Evolutionary conservation across 345 rosid genomes (phyloP), one percentile per base, ranked within the genome.

Genomic region (Eucalyptus marginata): DNA sequence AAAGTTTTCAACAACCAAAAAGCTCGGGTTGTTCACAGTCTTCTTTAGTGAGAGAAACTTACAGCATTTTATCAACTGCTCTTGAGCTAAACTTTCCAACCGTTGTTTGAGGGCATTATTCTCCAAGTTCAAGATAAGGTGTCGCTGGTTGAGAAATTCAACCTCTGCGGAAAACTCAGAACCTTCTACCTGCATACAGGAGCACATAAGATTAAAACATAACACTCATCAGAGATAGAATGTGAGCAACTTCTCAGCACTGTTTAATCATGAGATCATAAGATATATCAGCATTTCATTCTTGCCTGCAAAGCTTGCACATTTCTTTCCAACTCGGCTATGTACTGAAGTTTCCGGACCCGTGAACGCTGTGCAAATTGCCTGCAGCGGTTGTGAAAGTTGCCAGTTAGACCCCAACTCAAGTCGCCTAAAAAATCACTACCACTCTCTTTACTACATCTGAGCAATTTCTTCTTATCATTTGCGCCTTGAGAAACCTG

Each of bases 361-460:
- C 95, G 94, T 58, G 97, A 93, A 49, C 96, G 93, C 87, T 94
- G 95, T 81, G 95, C 95, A 16, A 91, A 92, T 93, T 94, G 97
- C 88, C 97, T 95, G 91, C 87, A 89, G 25, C 12, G 1, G 47
- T 50, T 85, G 59, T 47, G 15, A 54, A 24, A 54, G 31, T 64
- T 62, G 46, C 40, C 47, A 88, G 44, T 49, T 76, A 44, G n/a
- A 68, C 6, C 49, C 86, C 86, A 66, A 47, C 47, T 31, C 13
- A 20, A 47, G 40, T 46, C 44, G 0, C 58, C 18, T 86, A n/a
- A n/a, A 5, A 46, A 49, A 86, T 31, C 36, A 86, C 44, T 76
- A 76, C 83, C 83, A 36, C 83, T 76, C 83, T 76, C 46, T 76
- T 18, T 76, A 22, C 83, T 36, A 36, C 83, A 76, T 71, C 46